Conservation (phyloP, 2,329 filamentous ascomycete genomes). For the Penicillium fuscoglaucum region DNA sequence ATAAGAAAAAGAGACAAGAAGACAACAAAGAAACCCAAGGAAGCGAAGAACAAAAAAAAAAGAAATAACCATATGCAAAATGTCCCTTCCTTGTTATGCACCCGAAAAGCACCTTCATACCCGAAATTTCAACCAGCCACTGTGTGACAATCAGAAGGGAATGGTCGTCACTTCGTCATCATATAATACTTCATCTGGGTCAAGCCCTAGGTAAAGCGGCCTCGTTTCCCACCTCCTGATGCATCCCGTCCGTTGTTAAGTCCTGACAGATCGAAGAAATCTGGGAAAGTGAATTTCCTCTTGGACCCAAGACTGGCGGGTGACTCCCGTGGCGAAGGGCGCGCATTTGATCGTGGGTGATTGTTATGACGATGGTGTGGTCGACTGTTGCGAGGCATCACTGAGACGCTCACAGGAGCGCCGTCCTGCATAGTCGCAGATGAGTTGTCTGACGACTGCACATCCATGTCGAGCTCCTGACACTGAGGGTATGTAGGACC, state of each 20-base stretch:
- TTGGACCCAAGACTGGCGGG: constrained; percentile 47
- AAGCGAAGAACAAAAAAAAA: constrained; percentile 16
- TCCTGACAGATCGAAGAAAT: constrained; percentile 53
- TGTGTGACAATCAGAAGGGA: constrained; percentile 37
- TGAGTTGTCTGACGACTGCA: constrained; percentile 43
- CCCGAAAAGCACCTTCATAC: constrained; percentile 25
- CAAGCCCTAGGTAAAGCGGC: constrained; percentile 43
- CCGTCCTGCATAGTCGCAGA: constrained; percentile 32
- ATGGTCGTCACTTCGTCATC: constrained; percentile 37
- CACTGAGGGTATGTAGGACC: constrained; percentile 39
- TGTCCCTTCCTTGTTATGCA: constrained; percentile 35
- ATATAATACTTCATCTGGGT: constrained; percentile 20
- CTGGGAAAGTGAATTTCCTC: constrained; percentile 48
- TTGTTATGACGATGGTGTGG: constrained; percentile 43
- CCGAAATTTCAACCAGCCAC: constrained; percentile 29
- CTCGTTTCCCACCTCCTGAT: constrained; percentile 49
- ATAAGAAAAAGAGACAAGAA: constrained; percentile 11
- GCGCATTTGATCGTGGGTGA: constrained; percentile 37
- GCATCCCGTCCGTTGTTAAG: constrained; percentile 46
- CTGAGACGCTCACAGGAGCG: constrained; percentile 45
- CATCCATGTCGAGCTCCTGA: constrained; percentile 45
- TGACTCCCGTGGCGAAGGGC: constrained; percentile 41
- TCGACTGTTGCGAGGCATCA: constrained; percentile 45
- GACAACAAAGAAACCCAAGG: constrained; percentile 1
- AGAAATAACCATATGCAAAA: constrained; percentile 31